phyloP scores from a whole-genome alignment of 1,139 yeast species.

The Scheffersomyces lignicola region DNA sequence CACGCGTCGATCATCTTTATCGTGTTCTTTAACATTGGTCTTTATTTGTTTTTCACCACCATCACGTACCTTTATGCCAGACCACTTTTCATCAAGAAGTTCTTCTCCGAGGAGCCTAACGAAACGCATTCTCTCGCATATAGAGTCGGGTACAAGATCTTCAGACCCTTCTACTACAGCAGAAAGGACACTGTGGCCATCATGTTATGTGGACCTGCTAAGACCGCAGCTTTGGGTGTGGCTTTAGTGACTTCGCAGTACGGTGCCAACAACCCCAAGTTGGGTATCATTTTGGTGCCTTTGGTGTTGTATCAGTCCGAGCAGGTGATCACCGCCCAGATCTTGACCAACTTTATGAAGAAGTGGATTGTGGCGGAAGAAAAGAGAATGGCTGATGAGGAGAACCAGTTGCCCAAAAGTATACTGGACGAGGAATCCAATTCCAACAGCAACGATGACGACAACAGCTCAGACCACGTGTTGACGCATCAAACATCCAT shows the following conservation, averaged over 20 bases:
- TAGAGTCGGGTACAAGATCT: slow-evolving; percentile 33
- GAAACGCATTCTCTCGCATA: slow-evolving; percentile 44
- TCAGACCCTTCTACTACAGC: slow-evolving; percentile 69
- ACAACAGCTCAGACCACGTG: neutral
- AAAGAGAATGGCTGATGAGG: slow-evolving; percentile 16
- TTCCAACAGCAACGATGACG: neutral
- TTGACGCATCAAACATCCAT: slow-evolving; percentile 1
- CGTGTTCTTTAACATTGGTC: slow-evolving; percentile 78
- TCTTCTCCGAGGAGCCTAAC: slow-evolving; percentile 50
- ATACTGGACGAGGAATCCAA: slow-evolving; percentile 1
- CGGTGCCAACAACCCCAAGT: slow-evolving; percentile 56
- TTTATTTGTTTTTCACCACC: slow-evolving; percentile 71
- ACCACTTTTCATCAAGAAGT: slow-evolving; percentile 49
- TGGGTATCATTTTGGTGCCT: slow-evolving; percentile 78
- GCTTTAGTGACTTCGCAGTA: slow-evolving; percentile 79
- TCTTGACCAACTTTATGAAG: slow-evolving; percentile 62
- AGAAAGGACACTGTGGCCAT: slow-evolving; percentile 74
- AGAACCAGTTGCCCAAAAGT: slow-evolving; percentile 5
- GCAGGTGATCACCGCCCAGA: slow-evolving; percentile 77
- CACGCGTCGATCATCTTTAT: slow-evolving; percentile 69
- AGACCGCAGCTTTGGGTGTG: slow-evolving; percentile 89
- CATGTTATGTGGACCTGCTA: slow-evolving; percentile 89
- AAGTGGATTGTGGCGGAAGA: slow-evolving; percentile 60
- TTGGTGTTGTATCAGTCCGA: slow-evolving; percentile 83
- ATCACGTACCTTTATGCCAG: slow-evolving; percentile 61